These are phyloP conservation scores for Chrysanthemum seticuspe DNA, from an alignment of 129 eudicot species.

Conservation along the genomic window DNA sequence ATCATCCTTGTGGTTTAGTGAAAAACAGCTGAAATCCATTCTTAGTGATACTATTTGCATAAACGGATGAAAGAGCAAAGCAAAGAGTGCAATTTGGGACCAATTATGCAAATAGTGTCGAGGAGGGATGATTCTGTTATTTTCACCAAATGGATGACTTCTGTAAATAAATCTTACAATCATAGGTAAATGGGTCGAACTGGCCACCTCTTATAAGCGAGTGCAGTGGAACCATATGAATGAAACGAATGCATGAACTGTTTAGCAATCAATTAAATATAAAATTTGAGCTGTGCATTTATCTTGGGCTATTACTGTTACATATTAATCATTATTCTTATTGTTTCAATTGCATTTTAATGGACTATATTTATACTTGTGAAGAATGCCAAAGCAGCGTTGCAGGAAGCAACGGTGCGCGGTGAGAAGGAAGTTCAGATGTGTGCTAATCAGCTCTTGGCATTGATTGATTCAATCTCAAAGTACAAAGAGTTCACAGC, in stretches of 20 bases:
- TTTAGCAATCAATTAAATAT: not conserved
- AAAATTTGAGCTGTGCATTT: not conserved
- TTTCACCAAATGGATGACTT: not conserved
- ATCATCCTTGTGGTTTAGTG: too few relatives aligned
- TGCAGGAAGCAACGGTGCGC: conserved; percentile 45
- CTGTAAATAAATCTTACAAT: not conserved
- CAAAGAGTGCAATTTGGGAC: too few relatives aligned
- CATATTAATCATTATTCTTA: not conserved
- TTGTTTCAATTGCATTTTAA: not conserved
- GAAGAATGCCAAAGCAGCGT: conserved; percentile 54
- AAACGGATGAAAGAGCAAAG: too few relatives aligned
- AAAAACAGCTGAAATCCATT: too few relatives aligned
- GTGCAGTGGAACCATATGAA: not conserved
- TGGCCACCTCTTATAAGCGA: not conserved
- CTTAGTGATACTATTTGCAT: too few relatives aligned
- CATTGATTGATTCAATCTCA: conserved; percentile 64
- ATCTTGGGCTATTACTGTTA: not conserved
- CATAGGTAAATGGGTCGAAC: not conserved
- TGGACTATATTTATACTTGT: conserved; percentile 6
- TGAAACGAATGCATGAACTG: not conserved
- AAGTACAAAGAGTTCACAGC: conserved; percentile 48
- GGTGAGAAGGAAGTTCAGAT: conserved; percentile 50
- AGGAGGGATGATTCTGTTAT: too few relatives aligned
- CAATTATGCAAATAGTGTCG: too few relatives aligned
- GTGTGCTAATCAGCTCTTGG: conserved; percentile 59